Evolutionary conservation across 2,329 filamentous ascomycete genomes (phyloP).

Genomic region (Colletotrichum paranaense): DNA sequence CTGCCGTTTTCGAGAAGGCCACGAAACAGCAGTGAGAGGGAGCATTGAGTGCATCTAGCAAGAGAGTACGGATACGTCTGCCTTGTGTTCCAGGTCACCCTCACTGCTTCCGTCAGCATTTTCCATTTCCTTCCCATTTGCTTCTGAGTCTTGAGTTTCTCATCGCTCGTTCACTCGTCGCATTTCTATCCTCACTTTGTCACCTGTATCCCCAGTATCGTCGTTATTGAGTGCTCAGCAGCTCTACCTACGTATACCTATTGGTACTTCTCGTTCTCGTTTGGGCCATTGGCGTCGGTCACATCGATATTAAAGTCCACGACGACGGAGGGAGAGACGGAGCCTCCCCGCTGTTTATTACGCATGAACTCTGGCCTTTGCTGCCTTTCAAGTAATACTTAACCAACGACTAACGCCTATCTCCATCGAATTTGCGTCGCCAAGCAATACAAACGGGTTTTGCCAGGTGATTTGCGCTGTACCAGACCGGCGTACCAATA

Average conservation of each 20-base stretch:
- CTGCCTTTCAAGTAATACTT: constrained; percentile 7
- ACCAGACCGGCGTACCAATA: background rate
- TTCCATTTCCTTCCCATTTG: background rate
- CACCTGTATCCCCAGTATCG: background rate
- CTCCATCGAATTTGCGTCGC: constrained; percentile 5
- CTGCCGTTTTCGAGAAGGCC: constrained; percentile 34
- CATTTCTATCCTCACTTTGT: background rate
- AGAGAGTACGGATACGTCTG: background rate
- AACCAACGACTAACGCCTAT: background rate
- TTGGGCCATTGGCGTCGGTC: constrained; percentile 13
- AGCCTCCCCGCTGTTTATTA: constrained; percentile 30
- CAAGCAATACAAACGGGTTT: constrained; percentile 9
- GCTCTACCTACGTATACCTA: background rate
- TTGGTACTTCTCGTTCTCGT: background rate
- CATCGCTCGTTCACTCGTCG: background rate
- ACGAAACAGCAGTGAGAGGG: constrained; percentile 25
- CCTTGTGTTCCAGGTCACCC: background rate
- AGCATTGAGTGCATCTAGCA: background rate
- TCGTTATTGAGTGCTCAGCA: background rate
- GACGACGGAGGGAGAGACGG: constrained; percentile 19
- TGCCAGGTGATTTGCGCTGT: background rate
- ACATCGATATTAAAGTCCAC: constrained; percentile 14
- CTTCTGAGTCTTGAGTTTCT: background rate
- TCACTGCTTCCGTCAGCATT: background rate
- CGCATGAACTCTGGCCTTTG: constrained; percentile 21